phyloP scores from a whole-genome alignment of 768 basidiomycete genomes.

The Hortiboletus campestris region DNA sequence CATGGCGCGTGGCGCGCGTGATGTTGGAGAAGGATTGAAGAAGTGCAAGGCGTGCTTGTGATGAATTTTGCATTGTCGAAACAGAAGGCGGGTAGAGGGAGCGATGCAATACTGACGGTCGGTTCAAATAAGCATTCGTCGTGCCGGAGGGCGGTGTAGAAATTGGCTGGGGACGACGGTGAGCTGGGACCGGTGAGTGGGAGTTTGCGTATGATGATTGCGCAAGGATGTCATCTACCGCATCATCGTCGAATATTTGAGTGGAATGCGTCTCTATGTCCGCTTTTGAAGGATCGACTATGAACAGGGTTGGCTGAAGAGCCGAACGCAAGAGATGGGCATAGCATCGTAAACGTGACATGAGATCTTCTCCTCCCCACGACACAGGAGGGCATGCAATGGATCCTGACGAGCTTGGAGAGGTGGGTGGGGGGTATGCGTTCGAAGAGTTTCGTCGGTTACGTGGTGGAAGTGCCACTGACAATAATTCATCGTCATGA shows the following conservation, averaged over 20 bases:
- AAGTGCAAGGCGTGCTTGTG: slow-evolving; percentile 77
- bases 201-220: slow-evolving; percentile 76
- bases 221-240: slow-evolving; percentile 82
- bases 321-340: slow-evolving; percentile 82
- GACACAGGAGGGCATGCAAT: slow-evolving; percentile 45
- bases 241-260: slow-evolving; percentile 80
- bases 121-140: slow-evolving; percentile 57
- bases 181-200: slow-evolving; percentile 80
- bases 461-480: slow-evolving; percentile 53
- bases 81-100: slow-evolving; percentile 60
- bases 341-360: slow-evolving; percentile 72
- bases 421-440: slow-evolving; percentile 63
- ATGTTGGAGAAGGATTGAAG: slow-evolving; percentile 95
- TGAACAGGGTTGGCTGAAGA: slow-evolving; percentile 80
- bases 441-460: slow-evolving; percentile 38
- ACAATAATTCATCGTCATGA: slow-evolving; percentile 94
- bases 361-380: slow-evolving; percentile 88
- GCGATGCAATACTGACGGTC: slow-evolving; percentile 78
- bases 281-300: slow-evolving; percentile 89
- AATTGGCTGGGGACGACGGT: slow-evolving; percentile 71
- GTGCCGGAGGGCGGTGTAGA: slow-evolving; percentile 36
- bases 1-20: slow-evolving; percentile 88
- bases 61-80: slow-evolving; percentile 49
- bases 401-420: slow-evolving; percentile 44
- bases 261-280: slow-evolving; percentile 92